Conservation (phyloP, 805 yeast genomes). For the Saccharomycopsis sp. region DNA sequence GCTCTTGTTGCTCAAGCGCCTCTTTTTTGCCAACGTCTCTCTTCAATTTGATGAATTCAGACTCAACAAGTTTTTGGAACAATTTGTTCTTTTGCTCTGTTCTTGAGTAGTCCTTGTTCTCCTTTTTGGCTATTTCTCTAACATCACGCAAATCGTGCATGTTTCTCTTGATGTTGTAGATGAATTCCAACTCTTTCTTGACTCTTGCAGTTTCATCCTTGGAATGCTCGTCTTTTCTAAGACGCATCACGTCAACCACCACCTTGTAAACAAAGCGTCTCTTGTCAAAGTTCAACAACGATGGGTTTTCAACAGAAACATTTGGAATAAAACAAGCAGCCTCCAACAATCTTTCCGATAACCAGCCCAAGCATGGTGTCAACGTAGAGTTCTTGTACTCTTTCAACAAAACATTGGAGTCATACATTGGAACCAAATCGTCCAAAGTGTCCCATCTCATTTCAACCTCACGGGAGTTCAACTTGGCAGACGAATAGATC, state of each 20-base stretch:
- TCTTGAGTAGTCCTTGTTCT: constrained; percentile 32
- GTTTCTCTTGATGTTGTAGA: constrained; percentile 38
- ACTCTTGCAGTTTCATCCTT: constrained; percentile 27
- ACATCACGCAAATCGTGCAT: constrained; percentile 29
- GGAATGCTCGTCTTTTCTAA: constrained; percentile 27
- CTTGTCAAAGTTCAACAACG: constrained; percentile 78
- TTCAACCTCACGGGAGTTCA: constrained; percentile 21
- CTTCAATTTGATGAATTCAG: constrained; percentile 43
- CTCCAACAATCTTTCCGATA: constrained; percentile 69
- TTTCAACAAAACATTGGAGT: constrained; percentile 27
- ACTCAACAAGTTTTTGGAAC: constrained; percentile 37
- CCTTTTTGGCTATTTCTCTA: constrained; percentile 36
- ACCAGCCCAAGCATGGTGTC: constrained; percentile 90
- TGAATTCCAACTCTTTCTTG: constrained; percentile 39
- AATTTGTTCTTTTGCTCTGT: constrained; percentile 32
- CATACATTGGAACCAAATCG: constrained; percentile 30
- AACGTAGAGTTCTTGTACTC: constrained; percentile 33
- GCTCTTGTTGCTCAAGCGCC: constrained; percentile 29
- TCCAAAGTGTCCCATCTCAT: constrained; percentile 28
- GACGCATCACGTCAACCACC: constrained; percentile 42
- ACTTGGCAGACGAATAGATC: constrained; percentile 45
- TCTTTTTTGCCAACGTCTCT: constrained; percentile 44
- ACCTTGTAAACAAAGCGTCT: constrained; percentile 59
- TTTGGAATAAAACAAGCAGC: constrained; percentile 71
- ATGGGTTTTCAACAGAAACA: constrained; percentile 55